These are phyloP conservation scores for Saccharomycopsis capsularis DNA, from an alignment of 805 yeast species.

Conservation along the genomic window DNA sequence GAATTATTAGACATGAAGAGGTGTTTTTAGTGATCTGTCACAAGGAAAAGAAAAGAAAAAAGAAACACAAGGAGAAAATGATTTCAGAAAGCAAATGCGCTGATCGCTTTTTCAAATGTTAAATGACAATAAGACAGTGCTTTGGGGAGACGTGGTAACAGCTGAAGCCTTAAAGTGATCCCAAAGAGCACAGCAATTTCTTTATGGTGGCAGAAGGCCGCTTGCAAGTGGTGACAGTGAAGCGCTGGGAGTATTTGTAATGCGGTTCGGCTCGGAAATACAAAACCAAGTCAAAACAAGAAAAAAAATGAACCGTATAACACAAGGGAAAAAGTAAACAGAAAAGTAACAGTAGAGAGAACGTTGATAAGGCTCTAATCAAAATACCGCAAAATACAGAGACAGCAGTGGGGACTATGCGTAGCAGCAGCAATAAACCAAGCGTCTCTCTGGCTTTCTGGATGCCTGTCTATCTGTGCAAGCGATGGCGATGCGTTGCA, in stretches of 20 bases:
- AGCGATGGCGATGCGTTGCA: neutral
- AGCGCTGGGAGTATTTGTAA: too few relatives aligned
- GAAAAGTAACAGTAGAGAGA: neutral
- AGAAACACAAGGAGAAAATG: neutral
- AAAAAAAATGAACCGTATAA: neutral
- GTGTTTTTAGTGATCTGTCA: neutral
- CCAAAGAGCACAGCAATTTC: too few relatives aligned
- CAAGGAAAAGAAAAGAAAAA: neutral
- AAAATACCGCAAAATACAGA: neutral
- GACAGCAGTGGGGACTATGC: neutral
- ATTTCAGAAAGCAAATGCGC: too few relatives aligned
- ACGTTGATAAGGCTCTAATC: neutral
- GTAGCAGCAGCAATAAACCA: neutral
- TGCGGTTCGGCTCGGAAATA: too few relatives aligned
- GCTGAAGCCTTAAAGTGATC: too few relatives aligned
- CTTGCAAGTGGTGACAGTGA: too few relatives aligned
- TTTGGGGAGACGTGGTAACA: too few relatives aligned
- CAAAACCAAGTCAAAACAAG: neutral
- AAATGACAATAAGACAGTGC: too few relatives aligned
- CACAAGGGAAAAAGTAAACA: neutral
- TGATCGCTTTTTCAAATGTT: too few relatives aligned
- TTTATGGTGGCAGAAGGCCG: too few relatives aligned
- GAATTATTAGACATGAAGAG: neutral
- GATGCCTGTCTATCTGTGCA: neutral
- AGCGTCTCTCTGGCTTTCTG: too few relatives aligned